Conservation (phyloP, 768 basidiomycete species). For the Rhizopogon sp. region DNA sequence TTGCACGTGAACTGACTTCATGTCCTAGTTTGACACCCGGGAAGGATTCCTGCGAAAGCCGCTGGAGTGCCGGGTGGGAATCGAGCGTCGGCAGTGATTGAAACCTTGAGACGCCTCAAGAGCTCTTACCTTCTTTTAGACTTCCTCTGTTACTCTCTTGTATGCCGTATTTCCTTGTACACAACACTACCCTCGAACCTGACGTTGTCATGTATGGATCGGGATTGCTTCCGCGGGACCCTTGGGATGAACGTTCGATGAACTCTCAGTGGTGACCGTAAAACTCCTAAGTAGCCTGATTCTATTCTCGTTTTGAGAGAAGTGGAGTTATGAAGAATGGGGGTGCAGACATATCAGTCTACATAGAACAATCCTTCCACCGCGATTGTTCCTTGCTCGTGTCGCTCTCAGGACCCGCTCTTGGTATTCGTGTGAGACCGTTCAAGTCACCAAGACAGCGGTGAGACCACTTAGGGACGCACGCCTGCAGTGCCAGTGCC, state of each 20-base stretch:
- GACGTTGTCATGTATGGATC: not conserved
- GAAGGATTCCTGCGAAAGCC: conserved; percentile 92
- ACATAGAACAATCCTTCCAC: not conserved
- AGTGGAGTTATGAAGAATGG: not conserved
- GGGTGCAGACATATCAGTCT: not conserved
- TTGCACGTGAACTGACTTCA: conserved; percentile 4
- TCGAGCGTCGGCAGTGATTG: conserved; percentile 52
- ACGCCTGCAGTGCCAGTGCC: not conserved
- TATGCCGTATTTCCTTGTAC: not conserved
- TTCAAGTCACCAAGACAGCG: not conserved
- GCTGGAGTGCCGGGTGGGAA: conserved; percentile 62
- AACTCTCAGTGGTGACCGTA: not conserved
- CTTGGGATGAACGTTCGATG: not conserved
- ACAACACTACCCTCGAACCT: not conserved
- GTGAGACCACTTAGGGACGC: not conserved
- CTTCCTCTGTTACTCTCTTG: not conserved
- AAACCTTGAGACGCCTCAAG: not conserved
- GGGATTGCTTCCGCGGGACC: not conserved
- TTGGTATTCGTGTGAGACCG: conserved; percentile 2
- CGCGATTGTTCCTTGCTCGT: not conserved
- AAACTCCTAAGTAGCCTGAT: not conserved
- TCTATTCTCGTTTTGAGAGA: conserved; percentile 14
- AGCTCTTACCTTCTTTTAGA: not conserved
- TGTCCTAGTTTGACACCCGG: conserved; percentile 55
- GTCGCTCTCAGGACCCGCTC: conserved; percentile 7